Conservation (phyloP, 441 rosid species). For the Adansonia madagascariensis region DNA sequence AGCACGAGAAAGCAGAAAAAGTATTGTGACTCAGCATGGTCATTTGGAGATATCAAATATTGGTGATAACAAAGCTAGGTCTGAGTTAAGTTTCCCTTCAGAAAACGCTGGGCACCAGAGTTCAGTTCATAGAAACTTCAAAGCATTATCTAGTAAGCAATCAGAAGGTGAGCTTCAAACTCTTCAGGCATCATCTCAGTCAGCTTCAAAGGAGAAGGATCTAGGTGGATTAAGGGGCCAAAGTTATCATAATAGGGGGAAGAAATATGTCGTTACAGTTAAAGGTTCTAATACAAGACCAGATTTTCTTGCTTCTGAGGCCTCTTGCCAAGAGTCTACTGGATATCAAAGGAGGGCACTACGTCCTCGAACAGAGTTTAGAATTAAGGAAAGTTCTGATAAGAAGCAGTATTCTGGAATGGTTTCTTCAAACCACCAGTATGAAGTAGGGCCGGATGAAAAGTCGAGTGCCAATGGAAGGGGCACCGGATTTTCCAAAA, state of each 20-base stretch:
- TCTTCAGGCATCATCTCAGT: conserved; percentile 38
- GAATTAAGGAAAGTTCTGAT: conserved; percentile 65
- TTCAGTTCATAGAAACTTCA: conserved; percentile 41
- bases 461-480: conserved; percentile 54
- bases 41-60: conserved; percentile 44
- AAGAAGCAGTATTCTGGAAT: conserved; percentile 40
- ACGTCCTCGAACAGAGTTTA: conserved; percentile 70
- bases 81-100: conserved; percentile 39
- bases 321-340: conserved; percentile 54
- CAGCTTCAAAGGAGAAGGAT: conserved; percentile 43
- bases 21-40: conserved; percentile 40
- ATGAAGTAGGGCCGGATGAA: conserved; percentile 50
- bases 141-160: conserved; percentile 41
- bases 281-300: conserved; percentile 58
- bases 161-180: conserved; percentile 48
- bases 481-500: conserved; percentile 43
- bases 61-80: conserved; percentile 36
- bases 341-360: conserved; percentile 69
- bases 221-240: conserved; percentile 43
- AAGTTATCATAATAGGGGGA: conserved; percentile 52
- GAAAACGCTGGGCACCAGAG: conserved; percentile 41
- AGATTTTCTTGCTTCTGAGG: conserved; percentile 51
- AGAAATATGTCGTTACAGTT: conserved; percentile 46
- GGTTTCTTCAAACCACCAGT: conserved; percentile 43
- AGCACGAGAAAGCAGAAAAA: conserved; percentile 40